Base-by-base conservation (phyloP, 176 grass and related monocot genomes). In the Triticum monococcum region DNA sequence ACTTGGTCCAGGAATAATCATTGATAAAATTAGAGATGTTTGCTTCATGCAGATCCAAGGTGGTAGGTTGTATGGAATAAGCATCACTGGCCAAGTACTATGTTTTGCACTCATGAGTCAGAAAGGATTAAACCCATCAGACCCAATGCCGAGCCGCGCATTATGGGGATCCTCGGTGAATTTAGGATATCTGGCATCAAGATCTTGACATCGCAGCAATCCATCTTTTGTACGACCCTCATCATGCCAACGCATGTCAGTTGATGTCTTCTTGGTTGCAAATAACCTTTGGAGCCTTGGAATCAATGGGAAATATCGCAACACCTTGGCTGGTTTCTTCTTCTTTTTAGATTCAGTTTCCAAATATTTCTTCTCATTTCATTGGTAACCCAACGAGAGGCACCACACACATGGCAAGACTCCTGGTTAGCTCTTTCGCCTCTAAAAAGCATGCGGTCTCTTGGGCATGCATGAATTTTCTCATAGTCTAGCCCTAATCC, bases 281-380 rank as follows among this genome's bases (percentile, higher is more conserved):
- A 82, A 90, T 5, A 90, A 50, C 25, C 83, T 81, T 22, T 79
- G 28, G 1, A 86, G 35, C 36, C 33, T 86, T 46, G 59, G 68
- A 61, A 82, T 83, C 30, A 90, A 79, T 22, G 68, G 83, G 25
- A 90, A 86, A 45, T 90, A 81, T 3, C 56, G 63, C 69, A 90
- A 72, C 11, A 86, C 24, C 68, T 89, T 89, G 36, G 83, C 46
- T 63, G 18, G 75, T 78, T 78, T 78, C 18, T 12, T 75, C 33
- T 84, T 48, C 33, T 84, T 72, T 7, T 85, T 48, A 4, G 26
- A 28, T 28, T 28, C 26, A 28, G 26, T 28, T 28, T 1, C 26
- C 26, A 1, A 28, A 28, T 28, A 1, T 28, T 28, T 28, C 26
- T 28, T 28, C 26, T 28, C 26, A 28, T 28, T 28, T 28, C 26